These are phyloP conservation scores for Salvia rosmarinus DNA, from an alignment of 257 asterid genomes.

Conservation along the genomic window DNA sequence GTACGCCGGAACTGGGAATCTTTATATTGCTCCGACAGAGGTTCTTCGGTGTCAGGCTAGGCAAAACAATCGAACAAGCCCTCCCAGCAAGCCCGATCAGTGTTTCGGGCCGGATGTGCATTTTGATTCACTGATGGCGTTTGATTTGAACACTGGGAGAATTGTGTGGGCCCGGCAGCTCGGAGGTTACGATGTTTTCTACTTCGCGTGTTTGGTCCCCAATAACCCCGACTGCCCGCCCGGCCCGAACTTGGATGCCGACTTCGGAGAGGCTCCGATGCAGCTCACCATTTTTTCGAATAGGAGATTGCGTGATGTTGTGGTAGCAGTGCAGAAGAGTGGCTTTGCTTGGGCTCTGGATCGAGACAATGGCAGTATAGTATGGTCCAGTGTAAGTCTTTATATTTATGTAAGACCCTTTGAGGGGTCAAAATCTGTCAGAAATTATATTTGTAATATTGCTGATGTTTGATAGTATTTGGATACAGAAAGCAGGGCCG, in stretches of 20 bases:
- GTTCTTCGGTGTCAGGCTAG: constrained; percentile 60
- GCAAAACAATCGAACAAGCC: constrained; percentile 51
- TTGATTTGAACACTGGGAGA: constrained; percentile 51
- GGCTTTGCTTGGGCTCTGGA: constrained; percentile 82
- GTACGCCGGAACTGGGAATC: constrained; percentile 65
- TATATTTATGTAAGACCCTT: too few relatives aligned
- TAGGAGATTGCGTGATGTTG: constrained; percentile 54
- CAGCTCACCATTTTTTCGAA: constrained; percentile 40
- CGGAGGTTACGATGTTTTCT: constrained; percentile 72
- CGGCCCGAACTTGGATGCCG: constrained; percentile 78
- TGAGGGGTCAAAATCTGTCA: too few relatives aligned
- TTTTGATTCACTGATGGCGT: constrained; percentile 60
- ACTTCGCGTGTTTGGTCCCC: constrained; percentile 59
- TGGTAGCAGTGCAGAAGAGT: constrained; percentile 72
- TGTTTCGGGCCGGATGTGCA: constrained; percentile 67
- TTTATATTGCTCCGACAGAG: constrained; percentile 60
- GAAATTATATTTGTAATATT: too few relatives aligned
- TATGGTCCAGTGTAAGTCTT: constrained; percentile 51
- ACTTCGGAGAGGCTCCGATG: constrained; percentile 91
- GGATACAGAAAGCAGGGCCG: constrained; percentile 64
- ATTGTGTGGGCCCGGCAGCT: constrained; percentile 60
- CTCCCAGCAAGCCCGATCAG: constrained; percentile 51
- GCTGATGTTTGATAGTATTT: too few relatives aligned
- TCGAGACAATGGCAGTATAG: constrained; percentile 51
- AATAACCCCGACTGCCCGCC: constrained; percentile 71